phyloP scores from a whole-genome alignment of 2,329 filamentous ascomycete species.

The Ploettnerulaceae sp. region DNA sequence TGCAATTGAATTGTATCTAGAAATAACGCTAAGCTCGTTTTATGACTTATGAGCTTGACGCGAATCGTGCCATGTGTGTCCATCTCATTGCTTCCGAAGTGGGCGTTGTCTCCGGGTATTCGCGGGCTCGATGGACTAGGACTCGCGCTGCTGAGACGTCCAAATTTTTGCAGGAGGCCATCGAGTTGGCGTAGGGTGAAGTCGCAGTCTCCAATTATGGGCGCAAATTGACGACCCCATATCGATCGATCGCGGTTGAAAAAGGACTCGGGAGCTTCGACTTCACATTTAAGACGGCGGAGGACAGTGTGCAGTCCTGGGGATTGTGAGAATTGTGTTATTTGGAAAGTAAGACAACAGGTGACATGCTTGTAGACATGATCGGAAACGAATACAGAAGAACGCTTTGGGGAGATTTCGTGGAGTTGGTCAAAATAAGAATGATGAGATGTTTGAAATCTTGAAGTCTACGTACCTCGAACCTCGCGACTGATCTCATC shows the following conservation, averaged over 20 bases:
- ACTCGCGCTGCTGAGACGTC: conserved; percentile 21
- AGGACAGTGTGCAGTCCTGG: conserved; percentile 49
- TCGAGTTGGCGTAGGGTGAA: conserved; percentile 52
- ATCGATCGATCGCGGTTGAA: conserved; percentile 43
- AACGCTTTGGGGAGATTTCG: background rate
- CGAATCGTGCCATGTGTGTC: conserved; percentile 31
- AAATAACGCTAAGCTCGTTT: conserved; percentile 49
- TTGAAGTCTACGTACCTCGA: conserved; percentile 31
- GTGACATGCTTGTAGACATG: too few species aligned
- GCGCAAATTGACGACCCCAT: conserved; percentile 46
- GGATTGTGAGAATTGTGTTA: conserved; percentile 6
- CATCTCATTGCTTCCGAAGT: conserved; percentile 32
- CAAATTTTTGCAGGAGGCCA: conserved; percentile 46
- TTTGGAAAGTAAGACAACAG: too few species aligned
- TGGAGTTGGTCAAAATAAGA: background rate
- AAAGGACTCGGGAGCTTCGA: conserved; percentile 51
- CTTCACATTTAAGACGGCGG: conserved; percentile 53
- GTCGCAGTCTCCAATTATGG: conserved; percentile 51
- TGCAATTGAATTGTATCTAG: conserved; percentile 53
- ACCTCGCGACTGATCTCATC: conserved; percentile 46
- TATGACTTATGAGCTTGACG: conserved; percentile 47
- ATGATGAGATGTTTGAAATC: background rate
- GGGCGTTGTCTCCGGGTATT: conserved; percentile 28
- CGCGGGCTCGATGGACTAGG: conserved; percentile 12
- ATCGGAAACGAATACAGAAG: too few species aligned